Percentiles rank a stretch among this genome's conserved stretches.
These are phyloP conservation scores for Parathielavia appendiculata DNA, from an alignment of 495 filamentous ascomycete species.

Conservation along the genomic window DNA sequence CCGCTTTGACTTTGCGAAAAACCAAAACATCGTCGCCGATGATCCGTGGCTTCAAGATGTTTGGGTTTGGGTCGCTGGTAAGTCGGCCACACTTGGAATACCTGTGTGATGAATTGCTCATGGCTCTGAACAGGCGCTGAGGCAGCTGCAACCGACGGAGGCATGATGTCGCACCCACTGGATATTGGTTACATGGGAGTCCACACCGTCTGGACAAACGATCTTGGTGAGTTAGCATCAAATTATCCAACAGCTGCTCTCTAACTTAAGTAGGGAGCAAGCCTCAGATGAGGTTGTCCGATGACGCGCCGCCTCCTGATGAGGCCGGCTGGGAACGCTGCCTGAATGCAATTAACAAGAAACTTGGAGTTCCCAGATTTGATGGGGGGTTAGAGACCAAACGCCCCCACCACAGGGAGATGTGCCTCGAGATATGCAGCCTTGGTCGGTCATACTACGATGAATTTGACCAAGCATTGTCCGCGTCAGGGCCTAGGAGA, in stretches of 20 bases:
- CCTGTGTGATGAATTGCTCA: background rate
- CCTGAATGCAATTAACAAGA: constrained; percentile 44
- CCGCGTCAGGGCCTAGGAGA: constrained; percentile 48
- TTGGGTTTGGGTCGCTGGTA: constrained; percentile 74
- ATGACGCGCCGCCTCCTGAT: constrained; percentile 39
- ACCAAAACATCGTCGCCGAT: constrained; percentile 61
- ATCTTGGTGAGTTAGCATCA: constrained; percentile 50
- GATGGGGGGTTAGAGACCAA: constrained; percentile 50
- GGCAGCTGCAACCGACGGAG: constrained; percentile 55
- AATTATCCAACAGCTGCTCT: constrained; percentile 13
- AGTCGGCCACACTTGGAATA: constrained; percentile 15
- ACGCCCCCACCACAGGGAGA: constrained; percentile 66
- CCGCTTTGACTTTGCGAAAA: constrained; percentile 65
- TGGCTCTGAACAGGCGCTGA: constrained; percentile 52
- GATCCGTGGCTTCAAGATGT: constrained; percentile 70
- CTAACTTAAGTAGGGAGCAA: constrained; percentile 30
- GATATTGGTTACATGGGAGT: constrained; percentile 87
- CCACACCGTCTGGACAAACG: constrained; percentile 69
- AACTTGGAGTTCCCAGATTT: constrained; percentile 37
- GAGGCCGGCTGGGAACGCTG: constrained; percentile 46
- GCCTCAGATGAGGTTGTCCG: constrained; percentile 38
- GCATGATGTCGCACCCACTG: constrained; percentile 67
- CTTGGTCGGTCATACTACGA: constrained; percentile 58
- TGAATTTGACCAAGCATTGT: constrained; percentile 44
- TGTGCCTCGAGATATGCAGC: constrained; percentile 74